These are phyloP conservation scores for Earliella scabrosa DNA, from an alignment of 1,284 basidiomycete genomes.

Conservation along the genomic window DNA sequence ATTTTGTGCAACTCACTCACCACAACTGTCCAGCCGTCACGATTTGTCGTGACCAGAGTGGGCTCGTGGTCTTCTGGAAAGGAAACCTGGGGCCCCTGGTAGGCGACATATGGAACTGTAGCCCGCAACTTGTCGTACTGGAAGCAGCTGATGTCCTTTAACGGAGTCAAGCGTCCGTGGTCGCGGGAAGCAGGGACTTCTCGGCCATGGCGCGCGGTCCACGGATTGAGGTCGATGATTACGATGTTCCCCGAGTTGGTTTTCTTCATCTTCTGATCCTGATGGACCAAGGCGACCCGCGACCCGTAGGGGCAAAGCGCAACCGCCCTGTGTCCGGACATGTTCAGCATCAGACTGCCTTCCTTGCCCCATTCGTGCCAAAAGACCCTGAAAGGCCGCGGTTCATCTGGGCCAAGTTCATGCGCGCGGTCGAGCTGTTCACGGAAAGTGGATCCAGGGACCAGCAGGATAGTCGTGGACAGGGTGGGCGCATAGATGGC, in stretches of 20 bases:
- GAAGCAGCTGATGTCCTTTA: conserved; percentile 1
- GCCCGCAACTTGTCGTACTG: neutral
- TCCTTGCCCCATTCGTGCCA: conserved; percentile 15
- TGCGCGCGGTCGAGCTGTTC: neutral
- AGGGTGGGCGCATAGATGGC: conserved; percentile 5
- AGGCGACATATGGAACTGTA: conserved; percentile 4
- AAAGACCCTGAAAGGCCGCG: conserved; percentile 3
- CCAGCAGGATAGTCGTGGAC: conserved; percentile 1
- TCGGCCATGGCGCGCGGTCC: neutral
- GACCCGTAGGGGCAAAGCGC: conserved; percentile 1
- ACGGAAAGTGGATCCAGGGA: conserved; percentile 6
- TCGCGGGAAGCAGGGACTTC: neutral
- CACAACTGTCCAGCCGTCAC: conserved; percentile 3
- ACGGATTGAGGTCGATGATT: conserved; percentile 6
- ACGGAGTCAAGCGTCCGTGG: neutral
- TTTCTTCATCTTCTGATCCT: neutral
- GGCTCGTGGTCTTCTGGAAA: conserved; percentile 7
- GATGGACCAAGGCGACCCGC: conserved; percentile 2
- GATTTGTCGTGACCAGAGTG: conserved; percentile 2
- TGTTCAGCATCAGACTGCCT: conserved; percentile 7
- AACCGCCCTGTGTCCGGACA: neutral
- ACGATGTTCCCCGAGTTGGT: neutral
- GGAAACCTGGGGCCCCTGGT: neutral
- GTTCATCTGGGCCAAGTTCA: neutral
- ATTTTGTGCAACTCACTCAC: neutral